Base-by-base conservation (phyloP, 2,329 filamentous ascomycete species). In the Paraphoma chrysanthemicola region DNA sequence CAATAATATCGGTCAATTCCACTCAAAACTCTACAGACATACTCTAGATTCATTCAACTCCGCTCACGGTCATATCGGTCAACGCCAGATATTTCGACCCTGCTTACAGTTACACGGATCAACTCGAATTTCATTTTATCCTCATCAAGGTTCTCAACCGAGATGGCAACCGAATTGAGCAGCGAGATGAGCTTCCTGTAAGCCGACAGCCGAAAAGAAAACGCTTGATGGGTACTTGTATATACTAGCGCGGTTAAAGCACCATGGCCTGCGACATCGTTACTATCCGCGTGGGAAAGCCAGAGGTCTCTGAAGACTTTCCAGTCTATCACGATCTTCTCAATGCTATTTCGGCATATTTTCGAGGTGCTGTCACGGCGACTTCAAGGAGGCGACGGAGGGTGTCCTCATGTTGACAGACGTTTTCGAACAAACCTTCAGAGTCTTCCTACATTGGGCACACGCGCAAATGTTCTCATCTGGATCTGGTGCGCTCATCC, bases 361-460 rank as follows among this genome's bases (percentile, higher is more conserved):
- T 53, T 36, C 43, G 43, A 8, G 44, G 48, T 17, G 57, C 54
- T 11, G 62, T 66, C 48, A 16, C 60, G 2, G 57, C 10, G 9
- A 10, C 5, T 64, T 59, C 44, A 47, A 44, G 23, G 56, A 62
- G 36, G 57, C 53, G 9, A 44, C 44, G 4, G 46, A 52, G 9
- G 18, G 46, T 4, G 30, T 18, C 2, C 59, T 62, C 17, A 3
- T 31, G 8, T 28, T 62, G 2, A 10, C 14, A 1, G 60, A 59
- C 36, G 55, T 60, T 11, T 43, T 39, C 1, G 60, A 60, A n/a
- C 28, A 28, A 1, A 60, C 51, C 0, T 62, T 67, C n/a, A 30
- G 54, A 5, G 50, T 44, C 1, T 59, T 64, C 31, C 48, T 59
- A 1, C 46, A 59, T 2, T 67, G 58, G 56, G 30, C 47, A 9